Evolutionary conservation across 495 filamentous ascomycete genomes (phyloP).

Genomic region (Annulohypoxylon bovei): DNA sequence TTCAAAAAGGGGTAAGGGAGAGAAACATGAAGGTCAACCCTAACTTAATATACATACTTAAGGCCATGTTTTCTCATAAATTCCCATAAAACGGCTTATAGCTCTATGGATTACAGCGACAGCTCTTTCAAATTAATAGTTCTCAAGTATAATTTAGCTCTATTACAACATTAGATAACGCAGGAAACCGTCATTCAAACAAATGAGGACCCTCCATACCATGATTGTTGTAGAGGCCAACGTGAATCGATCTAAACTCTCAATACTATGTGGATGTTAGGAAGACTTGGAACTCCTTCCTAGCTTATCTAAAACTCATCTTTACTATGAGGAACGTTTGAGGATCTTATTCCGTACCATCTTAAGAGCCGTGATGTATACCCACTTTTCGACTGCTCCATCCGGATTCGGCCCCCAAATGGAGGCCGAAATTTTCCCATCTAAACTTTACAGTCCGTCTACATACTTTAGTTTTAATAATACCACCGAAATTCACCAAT

Average conservation of each 20-base stretch:
- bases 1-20: neutral
- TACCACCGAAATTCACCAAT: neutral
- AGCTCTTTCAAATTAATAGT: too few relatives aligned
- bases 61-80: too few relatives aligned
- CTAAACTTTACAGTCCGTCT: neutral
- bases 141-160: too few relatives aligned
- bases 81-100: too few relatives aligned
- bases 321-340: neutral
- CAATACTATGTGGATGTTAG: too few relatives aligned
- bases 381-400: neutral
- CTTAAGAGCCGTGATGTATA: neutral
- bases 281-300: too few relatives aligned
- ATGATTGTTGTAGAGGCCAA: too few relatives aligned
- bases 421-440: neutral
- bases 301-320: neutral
- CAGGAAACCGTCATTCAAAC: neutral
- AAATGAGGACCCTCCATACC: too few relatives aligned
- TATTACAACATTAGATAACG: neutral
- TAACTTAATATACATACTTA: neutral
- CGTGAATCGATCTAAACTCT: too few relatives aligned
- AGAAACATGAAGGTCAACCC: neutral
- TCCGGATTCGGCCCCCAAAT: neutral
- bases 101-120: too few relatives aligned
- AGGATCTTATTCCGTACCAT: neutral
- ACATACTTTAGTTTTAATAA: neutral